Base-by-base conservation (phyloP, 1,284 basidiomycete species). In the Irpex rosettiformis region DNA sequence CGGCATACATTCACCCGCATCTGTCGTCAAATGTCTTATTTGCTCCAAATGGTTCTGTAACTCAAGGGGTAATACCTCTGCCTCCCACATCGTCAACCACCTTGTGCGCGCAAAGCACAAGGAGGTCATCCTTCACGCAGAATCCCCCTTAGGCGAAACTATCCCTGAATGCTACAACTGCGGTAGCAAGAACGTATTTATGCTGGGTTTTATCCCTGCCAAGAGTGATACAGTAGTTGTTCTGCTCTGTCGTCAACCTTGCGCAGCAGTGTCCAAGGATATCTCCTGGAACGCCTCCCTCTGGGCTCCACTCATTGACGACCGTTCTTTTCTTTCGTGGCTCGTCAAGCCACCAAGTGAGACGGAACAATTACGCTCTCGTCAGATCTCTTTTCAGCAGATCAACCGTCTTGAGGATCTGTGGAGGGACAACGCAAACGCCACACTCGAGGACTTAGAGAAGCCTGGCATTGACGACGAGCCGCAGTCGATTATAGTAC, bases 41-140 rank as follows among this genome's bases (percentile, higher is more conserved):
- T 99, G 97, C 74, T 86, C 86, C 58, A 99, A 99, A 73, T 99
- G 96, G 95, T 99, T 99, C 74, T 99, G 97, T 81, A 99, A 99
- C 74, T 96, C 96, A n/a, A 86, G 96, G 55, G 96, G 96, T 56
- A 96, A 96, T 69, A 98, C 96, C 2, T 96, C 96, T 0, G 96
- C 96, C 2, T 98, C 95, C 1, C 97, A 99, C 72, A 99, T 99
- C 67, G 96, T 99, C 68, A 98, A 97, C 74, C 97, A 99, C 75
- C 84, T 99, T 58, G 97, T 99, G 56, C 93, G 96, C 68, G 95
- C 97, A 27, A 98, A 98, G 76, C 97, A 99, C 78, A 98, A 98
- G 77, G 96, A 99, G 72, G 96, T 99, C 61, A 92, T 95, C 61
- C 77, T 99, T 51, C 97, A 99, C 71, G 90, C 91, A 56, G 96